phyloP scores from a whole-genome alignment of 306 rosid genomes.

The Macrotyloma uniflorum region DNA sequence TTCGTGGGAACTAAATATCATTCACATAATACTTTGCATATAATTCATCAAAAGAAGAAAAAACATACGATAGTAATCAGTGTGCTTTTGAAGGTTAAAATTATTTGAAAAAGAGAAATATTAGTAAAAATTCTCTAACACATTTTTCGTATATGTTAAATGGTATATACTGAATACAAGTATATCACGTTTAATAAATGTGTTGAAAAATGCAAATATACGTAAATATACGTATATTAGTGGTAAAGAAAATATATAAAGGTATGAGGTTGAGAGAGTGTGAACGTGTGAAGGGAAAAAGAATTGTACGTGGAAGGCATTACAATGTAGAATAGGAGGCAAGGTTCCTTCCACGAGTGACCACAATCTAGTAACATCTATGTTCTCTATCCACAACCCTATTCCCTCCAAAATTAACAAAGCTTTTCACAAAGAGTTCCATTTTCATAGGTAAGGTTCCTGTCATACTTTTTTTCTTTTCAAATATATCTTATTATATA shows the following conservation, averaged over 20 bases:
- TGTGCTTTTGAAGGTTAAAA: slow-evolving; percentile 31
- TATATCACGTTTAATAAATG: no score
- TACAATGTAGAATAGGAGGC: neutral
- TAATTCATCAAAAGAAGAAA: neutral
- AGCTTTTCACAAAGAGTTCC: neutral
- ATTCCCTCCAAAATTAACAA: neutral
- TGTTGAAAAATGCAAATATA: no score
- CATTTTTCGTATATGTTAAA: no score
- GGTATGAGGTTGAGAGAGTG: neutral
- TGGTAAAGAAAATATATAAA: no score
- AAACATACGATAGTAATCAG: neutral
- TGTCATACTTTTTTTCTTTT: neutral
- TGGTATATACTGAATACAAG: no score
- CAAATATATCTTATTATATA: neutral
- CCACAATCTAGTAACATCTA: slow-evolving; percentile 31
- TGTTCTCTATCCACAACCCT: slow-evolving; percentile 8
- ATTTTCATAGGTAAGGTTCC: neutral
- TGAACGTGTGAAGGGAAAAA: neutral
- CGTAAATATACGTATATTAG: no score
- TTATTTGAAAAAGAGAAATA: neutral
- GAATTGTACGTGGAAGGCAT: neutral
- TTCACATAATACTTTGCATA: neutral
- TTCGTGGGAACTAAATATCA: no score
- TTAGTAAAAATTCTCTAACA: no score
- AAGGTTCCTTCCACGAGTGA: slow-evolving; percentile 27